These are phyloP conservation scores for Streptanthus diversifolius DNA, from an alignment of 345 rosid species.

Conservation along the genomic window DNA sequence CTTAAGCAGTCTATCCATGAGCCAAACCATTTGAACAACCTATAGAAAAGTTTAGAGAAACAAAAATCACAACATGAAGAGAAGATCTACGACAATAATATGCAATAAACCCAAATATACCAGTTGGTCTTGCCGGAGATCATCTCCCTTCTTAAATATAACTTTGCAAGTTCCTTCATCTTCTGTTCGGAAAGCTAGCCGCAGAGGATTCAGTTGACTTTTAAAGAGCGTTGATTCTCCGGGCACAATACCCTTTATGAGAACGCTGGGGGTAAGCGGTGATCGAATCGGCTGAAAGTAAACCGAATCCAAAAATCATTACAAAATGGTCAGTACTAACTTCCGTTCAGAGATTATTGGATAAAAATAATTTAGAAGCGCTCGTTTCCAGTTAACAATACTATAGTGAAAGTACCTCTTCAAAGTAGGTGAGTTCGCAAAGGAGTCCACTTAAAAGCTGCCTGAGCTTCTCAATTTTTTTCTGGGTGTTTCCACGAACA, in stretches of 20 bases:
- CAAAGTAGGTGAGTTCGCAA: conserved; percentile 95
- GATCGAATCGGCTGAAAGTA: conserved; percentile 82
- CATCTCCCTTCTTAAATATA: conserved; percentile 97
- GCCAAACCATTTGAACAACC: conserved; percentile 99
- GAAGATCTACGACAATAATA: background rate
- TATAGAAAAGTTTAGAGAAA: conserved; percentile 3
- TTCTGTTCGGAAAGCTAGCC: conserved; percentile 76
- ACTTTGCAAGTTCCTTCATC: conserved; percentile 74
- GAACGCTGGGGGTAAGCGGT: conserved; percentile 72
- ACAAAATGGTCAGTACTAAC: conserved; percentile 17
- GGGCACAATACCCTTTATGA: conserved; percentile 84
- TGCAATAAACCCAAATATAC: conserved; percentile 32
- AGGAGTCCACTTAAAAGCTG: conserved; percentile 96
- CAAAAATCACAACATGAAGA: background rate
- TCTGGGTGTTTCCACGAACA: conserved; percentile 97
- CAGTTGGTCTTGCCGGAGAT: conserved; percentile 97
- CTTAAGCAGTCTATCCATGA: conserved; percentile 96
- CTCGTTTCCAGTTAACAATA: conserved; percentile 13
- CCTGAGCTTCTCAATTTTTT: conserved; percentile 94
- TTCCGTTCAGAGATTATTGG: background rate
- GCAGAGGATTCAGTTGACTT: conserved; percentile 88
- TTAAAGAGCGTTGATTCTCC: conserved; percentile 94
- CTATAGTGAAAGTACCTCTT: conserved; percentile 58
- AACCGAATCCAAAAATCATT: conserved; percentile 13
- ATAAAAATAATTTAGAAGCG: conserved; percentile 6